Evolutionary conservation across 257 asterid genomes (phyloP).

Genomic region (Penstemon barbatus): DNA sequence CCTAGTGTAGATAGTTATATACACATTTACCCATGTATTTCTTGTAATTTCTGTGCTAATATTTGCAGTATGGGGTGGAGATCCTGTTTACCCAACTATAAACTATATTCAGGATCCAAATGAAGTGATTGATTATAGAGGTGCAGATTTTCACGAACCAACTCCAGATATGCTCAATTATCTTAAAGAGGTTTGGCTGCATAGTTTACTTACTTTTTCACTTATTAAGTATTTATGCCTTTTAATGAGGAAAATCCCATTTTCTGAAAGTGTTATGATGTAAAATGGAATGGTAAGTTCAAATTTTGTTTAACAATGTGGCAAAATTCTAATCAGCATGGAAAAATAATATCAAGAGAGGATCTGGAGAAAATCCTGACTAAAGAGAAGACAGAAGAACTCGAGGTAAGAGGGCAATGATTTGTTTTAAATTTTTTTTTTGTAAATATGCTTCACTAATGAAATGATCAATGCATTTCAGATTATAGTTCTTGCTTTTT

Average conservation of each 20-base stretch:
- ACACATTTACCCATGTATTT: neutral
- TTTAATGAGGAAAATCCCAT: neutral
- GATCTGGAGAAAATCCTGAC: slow-evolving; percentile 66
- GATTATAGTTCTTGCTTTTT: neutral
- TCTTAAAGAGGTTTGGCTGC: slow-evolving; percentile 84
- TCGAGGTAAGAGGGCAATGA: slow-evolving; percentile 54
- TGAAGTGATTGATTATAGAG: slow-evolving; percentile 90
- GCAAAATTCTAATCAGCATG: slow-evolving; percentile 54
- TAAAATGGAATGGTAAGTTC: neutral
- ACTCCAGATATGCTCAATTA: slow-evolving; percentile 86
- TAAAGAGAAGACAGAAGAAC: slow-evolving; percentile 70
- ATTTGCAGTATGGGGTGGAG: slow-evolving; percentile 97
- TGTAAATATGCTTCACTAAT: neutral
- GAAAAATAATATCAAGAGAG: slow-evolving; percentile 71
- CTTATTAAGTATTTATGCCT: no score
- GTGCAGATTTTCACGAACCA: slow-evolving; percentile 97
- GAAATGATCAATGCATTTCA: neutral
- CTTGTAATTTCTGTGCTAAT: slow-evolving; percentile 1
- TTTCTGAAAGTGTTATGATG: neutral
- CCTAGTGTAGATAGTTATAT: neutral
- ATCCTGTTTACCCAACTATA: slow-evolving; percentile 94
- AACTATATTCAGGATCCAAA: slow-evolving; percentile 97
- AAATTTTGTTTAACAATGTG: neutral
- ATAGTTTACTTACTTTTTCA: neutral
- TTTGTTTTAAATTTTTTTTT: neutral